A percentile compares a stretch with the other conserved stretches of the same genome.
phyloP scores from a whole-genome alignment of 1,139 yeast genomes.

The Zygoascus meyerae region DNA sequence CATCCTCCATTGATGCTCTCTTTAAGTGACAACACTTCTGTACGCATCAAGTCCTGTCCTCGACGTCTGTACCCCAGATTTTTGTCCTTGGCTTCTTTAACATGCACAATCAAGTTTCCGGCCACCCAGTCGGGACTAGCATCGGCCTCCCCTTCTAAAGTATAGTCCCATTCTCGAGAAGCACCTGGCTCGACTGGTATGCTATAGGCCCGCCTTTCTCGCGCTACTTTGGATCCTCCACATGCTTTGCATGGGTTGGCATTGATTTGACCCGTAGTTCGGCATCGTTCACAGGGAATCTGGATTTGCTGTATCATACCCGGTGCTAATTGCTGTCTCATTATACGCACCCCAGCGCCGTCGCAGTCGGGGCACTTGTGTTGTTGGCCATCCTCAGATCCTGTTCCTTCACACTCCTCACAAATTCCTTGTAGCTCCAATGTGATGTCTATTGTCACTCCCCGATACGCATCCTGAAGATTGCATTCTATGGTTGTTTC shows the following conservation, averaged over 20 bases:
- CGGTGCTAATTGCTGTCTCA: conserved; percentile 75
- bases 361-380: conserved; percentile 61
- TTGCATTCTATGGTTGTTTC: conserved; percentile 52
- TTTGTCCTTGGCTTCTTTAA: conserved; percentile 41
- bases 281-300: conserved; percentile 70
- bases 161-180: conserved; percentile 52
- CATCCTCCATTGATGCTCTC: conserved; percentile 82
- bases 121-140: conserved; percentile 73
- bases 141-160: conserved; percentile 74
- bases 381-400: conserved; percentile 70
- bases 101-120: conserved; percentile 65
- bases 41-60: conserved; percentile 66
- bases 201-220: conserved; percentile 52
- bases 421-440: conserved; percentile 71
- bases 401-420: conserved; percentile 72
- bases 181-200: conserved; percentile 68
- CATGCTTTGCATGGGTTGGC: conserved; percentile 62
- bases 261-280: conserved; percentile 68
- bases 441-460: conserved; percentile 55
- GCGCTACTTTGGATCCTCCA: conserved; percentile 60
- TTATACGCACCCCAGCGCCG: conserved; percentile 68
- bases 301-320: conserved; percentile 87
- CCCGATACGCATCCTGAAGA: conserved; percentile 63
- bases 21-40: conserved; percentile 64
- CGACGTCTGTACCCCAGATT: conserved; percentile 86